Percentiles rank a stretch among this genome's conserved stretches.
These are phyloP conservation scores for Fusarium haematococcum DNA, from an alignment of 2,329 filamentous ascomycete species.

Conservation along the genomic window DNA sequence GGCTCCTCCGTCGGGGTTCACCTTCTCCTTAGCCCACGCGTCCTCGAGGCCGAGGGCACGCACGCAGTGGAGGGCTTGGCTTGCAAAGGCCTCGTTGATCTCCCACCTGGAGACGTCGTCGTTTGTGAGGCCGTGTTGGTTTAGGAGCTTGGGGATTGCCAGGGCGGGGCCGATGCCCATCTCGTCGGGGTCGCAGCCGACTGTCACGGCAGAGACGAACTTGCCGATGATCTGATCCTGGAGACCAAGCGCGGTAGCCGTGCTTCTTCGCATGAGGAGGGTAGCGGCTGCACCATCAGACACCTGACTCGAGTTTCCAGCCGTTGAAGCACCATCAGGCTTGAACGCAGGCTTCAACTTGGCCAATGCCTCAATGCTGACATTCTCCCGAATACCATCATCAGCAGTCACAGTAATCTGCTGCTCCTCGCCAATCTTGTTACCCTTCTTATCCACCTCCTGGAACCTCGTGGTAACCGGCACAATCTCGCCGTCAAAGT, in stretches of 20 bases:
- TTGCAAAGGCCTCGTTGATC: conserved; percentile 87
- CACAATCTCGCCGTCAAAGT: conserved; percentile 83
- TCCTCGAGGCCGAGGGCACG: conserved; percentile 75
- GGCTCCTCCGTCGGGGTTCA: conserved; percentile 93
- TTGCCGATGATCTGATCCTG: conserved; percentile 78
- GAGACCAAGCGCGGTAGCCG: conserved; percentile 79
- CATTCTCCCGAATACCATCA: conserved; percentile 81
- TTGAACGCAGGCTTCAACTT: conserved; percentile 90
- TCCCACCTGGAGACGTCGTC: conserved; percentile 88
- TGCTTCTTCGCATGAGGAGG: conserved; percentile 86
- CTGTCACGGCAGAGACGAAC: conserved; percentile 81
- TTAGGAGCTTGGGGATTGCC: conserved; percentile 86
- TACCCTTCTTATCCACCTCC: conserved; percentile 71
- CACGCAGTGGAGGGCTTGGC: conserved; percentile 77
- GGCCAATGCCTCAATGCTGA: conserved; percentile 76
- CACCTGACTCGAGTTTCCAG: conserved; percentile 88
- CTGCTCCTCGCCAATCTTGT: conserved; percentile 66
- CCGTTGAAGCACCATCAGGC: conserved; percentile 79
- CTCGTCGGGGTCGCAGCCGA: conserved; percentile 87
- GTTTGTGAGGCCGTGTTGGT: conserved; percentile 72
- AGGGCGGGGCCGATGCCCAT: conserved; percentile 93
- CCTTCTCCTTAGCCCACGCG: conserved; percentile 72
- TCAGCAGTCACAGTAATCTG: conserved; percentile 78
- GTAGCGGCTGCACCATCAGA: conserved; percentile 88
- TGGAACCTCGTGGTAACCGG: conserved; percentile 79